Conservation (phyloP, 1,284 basidiomycete species). For the Ustilago nuda region DNA sequence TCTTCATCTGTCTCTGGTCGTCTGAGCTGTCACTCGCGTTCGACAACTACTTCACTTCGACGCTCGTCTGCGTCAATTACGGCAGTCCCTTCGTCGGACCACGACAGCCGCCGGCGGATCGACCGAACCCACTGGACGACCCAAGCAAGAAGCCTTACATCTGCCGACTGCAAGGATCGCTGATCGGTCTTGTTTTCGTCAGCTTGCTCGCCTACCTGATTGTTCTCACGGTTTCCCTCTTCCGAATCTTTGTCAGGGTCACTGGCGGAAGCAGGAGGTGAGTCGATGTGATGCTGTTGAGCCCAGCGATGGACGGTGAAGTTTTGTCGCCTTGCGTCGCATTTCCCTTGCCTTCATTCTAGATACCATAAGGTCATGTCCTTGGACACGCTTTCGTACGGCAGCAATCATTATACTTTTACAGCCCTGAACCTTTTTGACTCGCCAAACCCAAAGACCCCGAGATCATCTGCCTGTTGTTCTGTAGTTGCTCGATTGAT, state of each 20-base stretch:
- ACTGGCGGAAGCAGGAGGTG: constrained; percentile 36
- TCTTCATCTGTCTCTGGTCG: constrained; percentile 91
- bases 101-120: constrained; percentile 71
- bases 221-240: constrained; percentile 62
- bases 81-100: constrained; percentile 72
- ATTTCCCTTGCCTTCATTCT: background rate
- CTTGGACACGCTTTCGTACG: background rate
- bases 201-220: constrained; percentile 68
- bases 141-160: constrained; percentile 72
- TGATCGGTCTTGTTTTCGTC: constrained; percentile 72
- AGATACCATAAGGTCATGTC: background rate
- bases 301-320: background rate
- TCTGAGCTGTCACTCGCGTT: constrained; percentile 87
- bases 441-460: background rate
- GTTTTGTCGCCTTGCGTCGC: constrained; percentile 1
- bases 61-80: constrained; percentile 75
- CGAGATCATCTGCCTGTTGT: background rate
- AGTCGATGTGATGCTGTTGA: background rate
- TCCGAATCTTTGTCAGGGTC: constrained; percentile 60
- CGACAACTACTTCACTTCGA: constrained; percentile 90
- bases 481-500: too few relatives aligned
- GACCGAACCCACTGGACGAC: constrained; percentile 54
- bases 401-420: background rate
- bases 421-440: background rate
- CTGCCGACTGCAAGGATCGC: constrained; percentile 71